phyloP scores from a whole-genome alignment of 1,139 yeast species.

The Hansenula lynferdii region DNA sequence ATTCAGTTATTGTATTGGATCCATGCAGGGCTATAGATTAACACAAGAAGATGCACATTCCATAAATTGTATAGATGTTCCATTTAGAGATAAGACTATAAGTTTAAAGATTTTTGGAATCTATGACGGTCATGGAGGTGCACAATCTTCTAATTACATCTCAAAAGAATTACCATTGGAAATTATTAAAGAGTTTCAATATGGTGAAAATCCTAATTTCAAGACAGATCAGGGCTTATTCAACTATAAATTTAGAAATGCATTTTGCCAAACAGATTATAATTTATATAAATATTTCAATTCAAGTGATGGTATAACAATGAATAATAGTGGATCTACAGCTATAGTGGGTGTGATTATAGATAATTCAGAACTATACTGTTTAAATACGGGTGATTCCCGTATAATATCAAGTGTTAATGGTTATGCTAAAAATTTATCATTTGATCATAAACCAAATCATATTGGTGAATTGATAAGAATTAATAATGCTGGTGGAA shows the following conservation, averaged over 20 bases:
- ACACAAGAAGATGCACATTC: conserved; percentile 77
- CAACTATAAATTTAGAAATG: conserved; percentile 36
- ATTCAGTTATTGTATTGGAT: conserved; percentile 59
- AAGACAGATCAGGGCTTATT: conserved; percentile 35
- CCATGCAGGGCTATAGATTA: conserved; percentile 76
- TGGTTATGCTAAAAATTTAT: conserved; percentile 54
- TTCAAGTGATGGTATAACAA: no score
- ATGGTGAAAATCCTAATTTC: conserved; percentile 15
- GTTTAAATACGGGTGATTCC: conserved; percentile 75
- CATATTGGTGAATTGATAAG: conserved; percentile 72
- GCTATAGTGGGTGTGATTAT: conserved; percentile 54
- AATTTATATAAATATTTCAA: conserved; percentile 40
- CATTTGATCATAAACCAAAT: conserved; percentile 75
- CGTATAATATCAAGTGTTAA: conserved; percentile 51
- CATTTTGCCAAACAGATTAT: conserved; percentile 54
- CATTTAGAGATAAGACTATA: no score
- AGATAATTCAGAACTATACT: conserved; percentile 39
- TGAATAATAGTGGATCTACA: conserved; percentile 54
- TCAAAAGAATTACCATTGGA: conserved; percentile 38
- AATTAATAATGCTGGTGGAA: conserved; percentile 71
- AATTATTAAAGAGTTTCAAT: conserved; percentile 30
- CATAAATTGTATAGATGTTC: conserved; percentile 31
- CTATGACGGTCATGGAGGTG: conserved; percentile 82
- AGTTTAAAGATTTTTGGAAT: conserved; percentile 61
- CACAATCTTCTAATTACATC: conserved; percentile 51